Percentiles rank a stretch among this genome's conserved stretches.
Evolutionary conservation across 768 basidiomycete species (phyloP).

Genomic region (Chiua virens): DNA sequence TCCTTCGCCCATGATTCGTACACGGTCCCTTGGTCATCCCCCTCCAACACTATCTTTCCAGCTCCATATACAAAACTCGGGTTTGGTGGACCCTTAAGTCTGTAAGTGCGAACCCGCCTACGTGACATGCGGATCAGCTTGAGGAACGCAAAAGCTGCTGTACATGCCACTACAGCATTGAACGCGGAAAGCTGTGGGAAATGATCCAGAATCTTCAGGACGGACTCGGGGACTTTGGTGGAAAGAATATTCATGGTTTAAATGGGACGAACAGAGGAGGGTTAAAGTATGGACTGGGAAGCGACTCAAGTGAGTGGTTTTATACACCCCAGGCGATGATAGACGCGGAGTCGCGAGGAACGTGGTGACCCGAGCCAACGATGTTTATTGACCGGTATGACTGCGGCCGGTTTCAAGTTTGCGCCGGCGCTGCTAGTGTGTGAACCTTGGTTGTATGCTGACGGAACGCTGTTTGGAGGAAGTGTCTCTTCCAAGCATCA

Average conservation of each 20-base stretch:
- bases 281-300: too few relatives aligned
- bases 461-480: too few relatives aligned
- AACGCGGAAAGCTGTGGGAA: not conserved
- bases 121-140: conserved; percentile 7
- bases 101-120: conserved; percentile 12
- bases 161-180: not conserved
- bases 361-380: too few relatives aligned
- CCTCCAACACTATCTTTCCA: conserved; percentile 1
- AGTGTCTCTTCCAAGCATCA: too few relatives aligned
- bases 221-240: not conserved
- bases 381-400: too few relatives aligned
- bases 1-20: conserved; percentile 22
- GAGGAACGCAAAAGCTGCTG: conserved; percentile 5
- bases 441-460: too few relatives aligned
- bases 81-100: conserved; percentile 18
- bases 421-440: too few relatives aligned
- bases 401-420: too few relatives aligned
- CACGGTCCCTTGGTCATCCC: conserved; percentile 4
- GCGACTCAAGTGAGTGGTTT: too few relatives aligned
- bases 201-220: not conserved
- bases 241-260: not conserved
- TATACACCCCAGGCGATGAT: too few relatives aligned
- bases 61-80: conserved; percentile 17
- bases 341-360: too few relatives aligned
- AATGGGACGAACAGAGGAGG: not conserved